phyloP scores from a whole-genome alignment of 75 land plant species.

The Adiantum capillusveneris region DNA sequence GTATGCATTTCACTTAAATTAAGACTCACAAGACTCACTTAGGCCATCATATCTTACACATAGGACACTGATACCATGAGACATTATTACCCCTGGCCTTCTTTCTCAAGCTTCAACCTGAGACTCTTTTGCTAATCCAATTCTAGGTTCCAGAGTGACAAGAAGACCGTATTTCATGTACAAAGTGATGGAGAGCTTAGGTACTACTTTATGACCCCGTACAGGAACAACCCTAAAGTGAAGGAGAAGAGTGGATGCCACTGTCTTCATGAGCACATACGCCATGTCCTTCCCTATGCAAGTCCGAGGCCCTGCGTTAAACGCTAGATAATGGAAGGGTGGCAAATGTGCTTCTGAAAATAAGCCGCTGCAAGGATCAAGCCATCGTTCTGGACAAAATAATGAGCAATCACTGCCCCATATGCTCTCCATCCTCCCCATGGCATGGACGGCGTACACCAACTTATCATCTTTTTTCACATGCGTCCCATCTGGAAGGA shows the following conservation, averaged over 20 bases:
- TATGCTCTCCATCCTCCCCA: slow-evolving; percentile 60
- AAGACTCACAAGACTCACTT: too few species aligned
- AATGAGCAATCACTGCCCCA: slow-evolving; percentile 73
- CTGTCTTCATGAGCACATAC: slow-evolving; percentile 61
- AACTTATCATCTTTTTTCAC: slow-evolving; percentile 39
- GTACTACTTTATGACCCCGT: slow-evolving; percentile 37
- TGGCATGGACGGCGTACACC: slow-evolving; percentile 42
- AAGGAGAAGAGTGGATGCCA: slow-evolving; percentile 48
- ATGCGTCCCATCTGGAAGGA: slow-evolving; percentile 60
- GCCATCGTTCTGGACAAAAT: slow-evolving; percentile 78
- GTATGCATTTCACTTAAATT: too few species aligned
- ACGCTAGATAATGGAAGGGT: slow-evolving; percentile 60
- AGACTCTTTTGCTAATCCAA: not conserved
- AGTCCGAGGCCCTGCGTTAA: slow-evolving; percentile 72
- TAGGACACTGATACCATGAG: too few species aligned
- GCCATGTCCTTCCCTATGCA: slow-evolving; percentile 81
- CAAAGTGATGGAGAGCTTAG: slow-evolving; percentile 58
- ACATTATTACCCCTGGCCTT: too few species aligned
- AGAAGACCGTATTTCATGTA: slow-evolving; percentile 58
- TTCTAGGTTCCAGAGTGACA: slow-evolving; percentile 23
- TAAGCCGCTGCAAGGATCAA: slow-evolving; percentile 23
- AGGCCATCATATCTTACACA: too few species aligned
- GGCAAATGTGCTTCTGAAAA: slow-evolving; percentile 28
- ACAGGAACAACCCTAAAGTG: slow-evolving; percentile 48
- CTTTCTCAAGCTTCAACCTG: too few species aligned